Conservation (phyloP, 805 yeast species). For the Blastobotrys mokoenaii region DNA sequence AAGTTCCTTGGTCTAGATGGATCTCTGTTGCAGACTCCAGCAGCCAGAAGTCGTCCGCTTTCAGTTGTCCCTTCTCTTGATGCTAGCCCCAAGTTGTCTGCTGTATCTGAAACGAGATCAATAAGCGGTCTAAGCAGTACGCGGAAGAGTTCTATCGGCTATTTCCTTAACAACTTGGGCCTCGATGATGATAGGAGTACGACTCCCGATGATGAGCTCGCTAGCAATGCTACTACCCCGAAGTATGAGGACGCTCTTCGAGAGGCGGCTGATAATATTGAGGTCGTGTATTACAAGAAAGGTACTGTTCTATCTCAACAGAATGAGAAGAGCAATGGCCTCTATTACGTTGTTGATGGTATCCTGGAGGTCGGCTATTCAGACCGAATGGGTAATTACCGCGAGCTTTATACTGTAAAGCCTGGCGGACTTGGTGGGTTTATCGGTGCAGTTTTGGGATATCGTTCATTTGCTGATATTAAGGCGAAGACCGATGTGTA, state of each 20-base stretch:
- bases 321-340: slow-evolving; percentile 60
- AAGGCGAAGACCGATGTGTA: slow-evolving; percentile 53
- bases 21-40: slow-evolving; percentile 11
- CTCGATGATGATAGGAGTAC: neutral
- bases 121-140: slow-evolving; percentile 2
- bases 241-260: slow-evolving; percentile 8
- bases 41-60: slow-evolving; percentile 1
- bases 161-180: slow-evolving; percentile 1
- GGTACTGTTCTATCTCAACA: slow-evolving; percentile 55
- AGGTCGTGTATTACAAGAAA: slow-evolving; percentile 44
- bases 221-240: neutral
- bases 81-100: slow-evolving; percentile 15
- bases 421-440: slow-evolving; percentile 87
- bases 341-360: slow-evolving; percentile 78
- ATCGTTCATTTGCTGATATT: slow-evolving; percentile 67
- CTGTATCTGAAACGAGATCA: slow-evolving; percentile 3
- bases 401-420: slow-evolving; percentile 44
- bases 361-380: slow-evolving; percentile 50
- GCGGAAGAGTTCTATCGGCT: slow-evolving; percentile 4
- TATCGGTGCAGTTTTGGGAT: slow-evolving; percentile 69
- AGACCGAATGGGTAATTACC: slow-evolving; percentile 22
- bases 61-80: slow-evolving; percentile 12
- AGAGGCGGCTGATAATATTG: slow-evolving; percentile 35
- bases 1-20: slow-evolving; percentile 54
- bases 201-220: neutral